phyloP scores from a whole-genome alignment of 2,329 filamentous ascomycete genomes.

The Aspergillus tamarii region DNA sequence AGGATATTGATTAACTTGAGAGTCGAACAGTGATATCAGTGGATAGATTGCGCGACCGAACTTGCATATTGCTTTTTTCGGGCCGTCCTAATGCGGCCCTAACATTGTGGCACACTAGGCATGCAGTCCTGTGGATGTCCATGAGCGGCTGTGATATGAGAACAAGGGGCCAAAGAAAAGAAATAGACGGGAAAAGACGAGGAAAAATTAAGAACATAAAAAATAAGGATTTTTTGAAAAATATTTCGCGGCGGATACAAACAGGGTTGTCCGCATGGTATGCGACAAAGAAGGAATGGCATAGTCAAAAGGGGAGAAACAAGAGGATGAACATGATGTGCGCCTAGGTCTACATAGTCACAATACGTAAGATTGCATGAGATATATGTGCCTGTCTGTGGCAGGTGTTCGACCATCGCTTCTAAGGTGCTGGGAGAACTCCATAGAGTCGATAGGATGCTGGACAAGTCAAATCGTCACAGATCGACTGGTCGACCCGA shows the following conservation, averaged over 20 bases:
- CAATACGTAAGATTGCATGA: neutral
- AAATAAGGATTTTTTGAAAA: too few species aligned
- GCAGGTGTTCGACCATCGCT: neutral
- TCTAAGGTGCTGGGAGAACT: neutral
- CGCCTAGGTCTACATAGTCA: neutral
- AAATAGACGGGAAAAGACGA: neutral
- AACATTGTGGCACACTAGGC: neutral
- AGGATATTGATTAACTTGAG: neutral
- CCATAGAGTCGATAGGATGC: neutral
- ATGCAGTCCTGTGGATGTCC: neutral
- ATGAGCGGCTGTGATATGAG: neutral
- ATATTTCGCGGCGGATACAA: too few species aligned
- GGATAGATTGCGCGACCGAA: slow-evolving; percentile 3
- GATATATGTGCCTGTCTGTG: neutral
- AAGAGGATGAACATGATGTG: neutral
- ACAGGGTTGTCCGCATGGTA: neutral
- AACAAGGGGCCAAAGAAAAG: neutral
- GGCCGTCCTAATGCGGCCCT: neutral
- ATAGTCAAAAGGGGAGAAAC: neutral
- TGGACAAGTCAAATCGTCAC: neutral
- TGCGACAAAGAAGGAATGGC: neutral
- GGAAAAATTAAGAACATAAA: neutral
- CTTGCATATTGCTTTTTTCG: slow-evolving; percentile 4
- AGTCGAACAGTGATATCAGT: neutral
- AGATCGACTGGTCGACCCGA: slow-evolving; percentile 3